Evolutionary conservation across 805 yeast species (phyloP).

Genomic region (Ogataea haglerorum): DNA sequence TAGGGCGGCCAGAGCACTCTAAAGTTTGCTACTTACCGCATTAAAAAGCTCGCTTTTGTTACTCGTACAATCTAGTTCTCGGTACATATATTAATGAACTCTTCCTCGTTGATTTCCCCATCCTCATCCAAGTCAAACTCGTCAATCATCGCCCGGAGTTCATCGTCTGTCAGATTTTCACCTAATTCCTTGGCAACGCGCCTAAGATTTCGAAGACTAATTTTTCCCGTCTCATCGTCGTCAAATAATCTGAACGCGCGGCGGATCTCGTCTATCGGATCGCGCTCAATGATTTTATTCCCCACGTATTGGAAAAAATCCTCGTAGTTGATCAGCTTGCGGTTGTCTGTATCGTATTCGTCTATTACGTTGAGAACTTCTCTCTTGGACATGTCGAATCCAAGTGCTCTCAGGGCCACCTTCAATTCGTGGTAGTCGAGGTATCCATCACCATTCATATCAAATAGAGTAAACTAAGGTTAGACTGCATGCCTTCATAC

Average conservation of each 20-base stretch:
- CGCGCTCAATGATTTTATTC: conserved; percentile 76
- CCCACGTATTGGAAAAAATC: conserved; percentile 82
- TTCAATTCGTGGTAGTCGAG: conserved; percentile 91
- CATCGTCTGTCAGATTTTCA: conserved; percentile 88
- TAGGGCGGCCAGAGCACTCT: no score
- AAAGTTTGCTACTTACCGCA: background rate
- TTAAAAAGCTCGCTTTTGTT: background rate
- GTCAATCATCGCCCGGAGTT: conserved; percentile 92
- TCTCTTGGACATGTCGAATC: conserved; percentile 76
- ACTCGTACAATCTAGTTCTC: conserved; percentile 44
- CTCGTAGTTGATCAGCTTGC: conserved; percentile 70
- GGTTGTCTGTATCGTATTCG: conserved; percentile 76
- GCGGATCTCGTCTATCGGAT: conserved; percentile 87
- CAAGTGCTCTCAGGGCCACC: conserved; percentile 91
- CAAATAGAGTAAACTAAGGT: conserved; percentile 68
- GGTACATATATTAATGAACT: conserved; percentile 83
- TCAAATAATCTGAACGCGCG: conserved; percentile 89
- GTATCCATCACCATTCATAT: conserved; percentile 85
- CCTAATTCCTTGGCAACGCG: conserved; percentile 91
- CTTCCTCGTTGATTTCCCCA: conserved; percentile 90
- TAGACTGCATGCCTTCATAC: conserved; percentile 16
- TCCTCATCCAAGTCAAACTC: conserved; percentile 96
- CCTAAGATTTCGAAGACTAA: conserved; percentile 74
- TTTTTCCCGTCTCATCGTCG: conserved; percentile 83
- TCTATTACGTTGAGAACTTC: conserved; percentile 74